A percentile compares a stretch with the other conserved stretches of the same genome.
Conservation (phyloP, 306 rosid species). For the Cyamopsis tetragonoloba region DNA sequence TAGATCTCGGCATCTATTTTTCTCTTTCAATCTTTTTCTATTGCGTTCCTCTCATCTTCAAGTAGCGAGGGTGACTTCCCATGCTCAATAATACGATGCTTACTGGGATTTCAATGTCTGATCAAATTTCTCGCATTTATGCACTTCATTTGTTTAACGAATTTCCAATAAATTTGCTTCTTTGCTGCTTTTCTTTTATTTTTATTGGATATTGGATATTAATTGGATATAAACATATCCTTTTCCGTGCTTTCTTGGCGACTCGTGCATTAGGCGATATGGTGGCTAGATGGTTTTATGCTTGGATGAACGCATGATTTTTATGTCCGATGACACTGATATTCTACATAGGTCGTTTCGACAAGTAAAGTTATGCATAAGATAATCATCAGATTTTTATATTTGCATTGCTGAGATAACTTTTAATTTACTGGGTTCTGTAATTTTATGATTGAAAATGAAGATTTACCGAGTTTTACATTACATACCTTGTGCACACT, state of each 20-base stretch:
- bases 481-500: not conserved
- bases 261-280: not conserved
- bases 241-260: not conserved
- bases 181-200: not conserved
- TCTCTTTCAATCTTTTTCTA: not conserved
- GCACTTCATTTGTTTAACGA: not conserved
- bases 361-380: not conserved
- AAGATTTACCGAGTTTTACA: not conserved
- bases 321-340: not conserved
- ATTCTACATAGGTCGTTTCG: not conserved
- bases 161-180: not conserved
- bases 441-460: not conserved
- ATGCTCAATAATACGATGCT: not conserved
- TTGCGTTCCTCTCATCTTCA: not conserved
- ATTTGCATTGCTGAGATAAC: not conserved
- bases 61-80: not conserved
- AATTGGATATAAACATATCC: not conserved
- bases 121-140: not conserved
- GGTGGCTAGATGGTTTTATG: not conserved
- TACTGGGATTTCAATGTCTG: not conserved
- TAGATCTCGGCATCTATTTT: constrained; percentile 17
- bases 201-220: too few relatives aligned
- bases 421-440: not conserved
- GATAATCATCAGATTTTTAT: not conserved
- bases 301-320: not conserved